These are phyloP conservation scores for Histomonas meleagridis DNA, from an alignment of 208 protist genomes.

Conservation along the genomic window DNA sequence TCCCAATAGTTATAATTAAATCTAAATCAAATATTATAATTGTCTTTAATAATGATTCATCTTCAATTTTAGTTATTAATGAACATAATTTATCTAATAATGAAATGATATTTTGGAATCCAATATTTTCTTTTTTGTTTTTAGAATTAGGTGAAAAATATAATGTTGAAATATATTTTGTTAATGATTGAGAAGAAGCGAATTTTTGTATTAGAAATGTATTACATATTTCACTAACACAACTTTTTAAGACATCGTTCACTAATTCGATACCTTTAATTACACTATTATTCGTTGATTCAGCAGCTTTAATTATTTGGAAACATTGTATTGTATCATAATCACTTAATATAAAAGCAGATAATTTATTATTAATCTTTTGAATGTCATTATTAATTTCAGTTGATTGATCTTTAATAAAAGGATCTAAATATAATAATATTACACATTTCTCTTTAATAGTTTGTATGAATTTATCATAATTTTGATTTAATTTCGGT, in stretches of 20 bases:
- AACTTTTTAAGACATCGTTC: neutral
- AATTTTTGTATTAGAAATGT: neutral
- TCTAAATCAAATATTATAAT: neutral
- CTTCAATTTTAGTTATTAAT: neutral
- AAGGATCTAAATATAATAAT: too few species aligned
- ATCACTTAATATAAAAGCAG: neutral
- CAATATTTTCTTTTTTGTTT: neutral
- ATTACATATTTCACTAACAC: neutral
- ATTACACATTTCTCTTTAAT: too few species aligned
- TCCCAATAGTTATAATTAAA: neutral
- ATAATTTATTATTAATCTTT: neutral
- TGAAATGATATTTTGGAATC: neutral
- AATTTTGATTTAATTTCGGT: too few species aligned
- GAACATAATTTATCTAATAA: neutral
- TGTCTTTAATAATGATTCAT: neutral
- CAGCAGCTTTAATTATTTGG: neutral
- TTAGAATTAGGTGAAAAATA: too few species aligned
- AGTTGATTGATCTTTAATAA: neutral
- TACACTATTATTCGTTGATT: neutral
- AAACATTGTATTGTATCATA: neutral
- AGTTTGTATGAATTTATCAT: too few species aligned
- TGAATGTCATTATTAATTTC: neutral
- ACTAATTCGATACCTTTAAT: neutral
- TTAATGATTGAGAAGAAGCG: too few species aligned
- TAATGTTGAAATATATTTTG: too few species aligned